Conservation (phyloP, 2,329 filamentous ascomycete genomes). For the Diaporthe ilicicola region DNA sequence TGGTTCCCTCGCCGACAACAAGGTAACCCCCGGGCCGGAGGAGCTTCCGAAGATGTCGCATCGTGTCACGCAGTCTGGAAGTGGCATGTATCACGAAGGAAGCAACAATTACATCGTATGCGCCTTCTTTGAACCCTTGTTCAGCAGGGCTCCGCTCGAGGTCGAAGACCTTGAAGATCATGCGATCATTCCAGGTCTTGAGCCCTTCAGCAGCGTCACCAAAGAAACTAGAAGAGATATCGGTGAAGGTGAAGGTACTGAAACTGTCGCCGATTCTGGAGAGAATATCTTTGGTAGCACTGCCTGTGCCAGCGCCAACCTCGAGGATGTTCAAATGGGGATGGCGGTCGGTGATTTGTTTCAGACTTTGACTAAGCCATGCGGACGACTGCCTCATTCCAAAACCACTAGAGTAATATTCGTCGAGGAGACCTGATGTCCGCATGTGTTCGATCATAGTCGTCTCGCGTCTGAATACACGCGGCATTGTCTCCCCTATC, state of each 20-base stretch:
- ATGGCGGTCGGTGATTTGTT: conserved; percentile 22
- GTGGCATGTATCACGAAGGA: conserved; percentile 43
- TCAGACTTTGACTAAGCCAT: neutral
- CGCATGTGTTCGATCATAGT: too few relatives aligned
- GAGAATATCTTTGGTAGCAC: conserved; percentile 47
- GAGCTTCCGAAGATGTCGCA: conserved; percentile 40
- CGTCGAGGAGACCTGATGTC: too few relatives aligned
- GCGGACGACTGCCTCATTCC: neutral
- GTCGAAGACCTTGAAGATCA: conserved; percentile 35
- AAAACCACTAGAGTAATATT: conserved; percentile 23
- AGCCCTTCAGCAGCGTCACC: too few relatives aligned
- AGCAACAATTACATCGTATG: conserved; percentile 44
- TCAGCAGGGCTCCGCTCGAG: conserved; percentile 37
- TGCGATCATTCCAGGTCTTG: neutral
- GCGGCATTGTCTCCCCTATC: too few relatives aligned
- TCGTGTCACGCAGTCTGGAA: conserved; percentile 32
- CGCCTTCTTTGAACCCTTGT: conserved; percentile 42
- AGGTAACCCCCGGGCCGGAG: conserved; percentile 41
- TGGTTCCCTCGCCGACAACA: neutral
- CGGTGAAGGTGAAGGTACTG: conserved; percentile 53
- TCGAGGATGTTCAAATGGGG: conserved; percentile 43
- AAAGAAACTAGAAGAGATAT: conserved; percentile 50
- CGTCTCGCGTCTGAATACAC: too few relatives aligned
- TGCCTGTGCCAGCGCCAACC: conserved; percentile 49
- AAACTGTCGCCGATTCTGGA: conserved; percentile 40